Evolutionary conservation across 306 rosid genomes (phyloP).

Genomic region (Cucurbita ficifolia): DNA sequence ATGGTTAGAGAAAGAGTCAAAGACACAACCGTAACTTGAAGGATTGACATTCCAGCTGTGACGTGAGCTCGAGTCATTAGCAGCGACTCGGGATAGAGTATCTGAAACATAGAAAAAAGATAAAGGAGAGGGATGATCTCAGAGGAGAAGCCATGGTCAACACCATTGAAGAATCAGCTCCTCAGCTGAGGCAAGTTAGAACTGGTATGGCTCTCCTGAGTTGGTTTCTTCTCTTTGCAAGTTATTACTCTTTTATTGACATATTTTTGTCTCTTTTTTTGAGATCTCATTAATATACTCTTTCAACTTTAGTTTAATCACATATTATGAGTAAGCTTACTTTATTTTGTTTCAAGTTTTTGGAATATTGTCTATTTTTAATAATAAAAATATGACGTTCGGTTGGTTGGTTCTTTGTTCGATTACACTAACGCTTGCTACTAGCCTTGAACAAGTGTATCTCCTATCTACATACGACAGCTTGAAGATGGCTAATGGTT

Average conservation of each 20-base stretch:
- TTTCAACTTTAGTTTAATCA: neutral
- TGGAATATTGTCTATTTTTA: neutral
- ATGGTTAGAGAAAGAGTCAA: constrained; percentile 52
- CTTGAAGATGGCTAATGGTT: too few relatives aligned
- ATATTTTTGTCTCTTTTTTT: neutral
- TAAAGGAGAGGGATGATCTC: neutral
- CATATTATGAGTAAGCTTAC: neutral
- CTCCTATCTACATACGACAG: too few relatives aligned
- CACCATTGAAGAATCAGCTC: neutral
- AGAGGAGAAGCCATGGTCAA: neutral
- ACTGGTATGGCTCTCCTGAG: neutral
- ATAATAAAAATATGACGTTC: neutral
- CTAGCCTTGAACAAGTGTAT: too few relatives aligned
- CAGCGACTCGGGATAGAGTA: neutral
- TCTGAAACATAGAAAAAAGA: neutral
- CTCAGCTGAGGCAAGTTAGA: neutral
- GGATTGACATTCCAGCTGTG: neutral
- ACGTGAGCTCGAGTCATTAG: neutral
- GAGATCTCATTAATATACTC: neutral
- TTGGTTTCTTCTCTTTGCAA: neutral
- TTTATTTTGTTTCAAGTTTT: neutral
- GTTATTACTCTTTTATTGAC: neutral
- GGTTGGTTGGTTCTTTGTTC: neutral
- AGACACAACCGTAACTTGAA: neutral
- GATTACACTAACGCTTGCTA: too few relatives aligned